Evolutionary conservation across 768 basidiomycete species (phyloP), one percentile per base, ranked within the genome.

Genomic region (Leccinum ochraceum): DNA sequence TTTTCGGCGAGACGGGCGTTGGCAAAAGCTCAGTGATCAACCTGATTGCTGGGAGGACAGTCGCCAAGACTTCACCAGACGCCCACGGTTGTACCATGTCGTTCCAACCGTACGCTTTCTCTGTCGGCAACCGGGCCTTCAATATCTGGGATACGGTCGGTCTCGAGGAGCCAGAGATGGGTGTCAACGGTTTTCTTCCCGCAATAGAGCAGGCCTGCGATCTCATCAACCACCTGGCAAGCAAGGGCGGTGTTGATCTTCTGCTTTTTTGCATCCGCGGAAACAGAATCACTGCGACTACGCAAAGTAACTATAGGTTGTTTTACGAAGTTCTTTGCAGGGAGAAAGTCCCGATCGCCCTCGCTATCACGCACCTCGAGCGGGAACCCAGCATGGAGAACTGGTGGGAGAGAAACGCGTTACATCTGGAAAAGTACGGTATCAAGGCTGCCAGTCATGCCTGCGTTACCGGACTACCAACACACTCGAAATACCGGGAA

Each of bases 1-100:
- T 81, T 2, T 81, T 81, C 57, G 81, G 81, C 7, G 79, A 80
- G 64, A 75, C 76, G 0, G 80, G 80, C 16, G 63, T 72, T 2
- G 72, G 72, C n/a, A 74, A 74, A 65, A 74, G 74, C 60, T 74
- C 72, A 9, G 68, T 74, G 61, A 74, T 75, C 62, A 74, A 74
- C 57, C 59, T 74, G 63, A 69, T 75, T 57, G 69, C 73, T 44
- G 73, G 74, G 24, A 24, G 46, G 7, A 1, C 37, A 5, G 54
- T 74, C 42, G 73, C 73, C 14, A 39, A 61, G 34, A 63, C 64
- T 42, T 74, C 73, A 24, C 62, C 70, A 9, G 65, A 71, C 32
- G 72, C 72, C 10, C 57, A 62, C 8, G 79, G 79, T 0, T 78
- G 75, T 55, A 83, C 81, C 8, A 74, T 80, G 62, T 54, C 71